These are phyloP conservation scores for Nitzschia palea DNA, from an alignment of 108 stramenopile species.

Conservation along the genomic window DNA sequence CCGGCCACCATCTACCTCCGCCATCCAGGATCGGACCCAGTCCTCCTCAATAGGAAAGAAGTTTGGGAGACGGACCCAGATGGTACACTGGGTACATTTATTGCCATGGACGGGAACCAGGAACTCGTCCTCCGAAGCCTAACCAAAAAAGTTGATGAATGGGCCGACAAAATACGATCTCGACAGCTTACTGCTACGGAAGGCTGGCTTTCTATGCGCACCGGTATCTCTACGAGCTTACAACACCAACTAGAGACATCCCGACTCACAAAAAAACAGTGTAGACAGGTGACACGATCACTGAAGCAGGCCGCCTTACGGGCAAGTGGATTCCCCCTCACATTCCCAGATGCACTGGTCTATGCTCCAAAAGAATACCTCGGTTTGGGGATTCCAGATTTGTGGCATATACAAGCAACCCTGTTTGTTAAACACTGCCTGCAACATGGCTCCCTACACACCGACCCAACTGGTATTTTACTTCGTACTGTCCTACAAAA, in stretches of 20 bases:
- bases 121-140: not conserved
- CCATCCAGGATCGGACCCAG: not conserved
- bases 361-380: not conserved
- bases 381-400: not conserved
- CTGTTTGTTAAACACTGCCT: not conserved
- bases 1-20: not conserved
- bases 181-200: not conserved
- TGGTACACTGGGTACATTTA: not conserved
- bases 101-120: constrained; percentile 4
- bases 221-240: not conserved
- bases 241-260: not conserved
- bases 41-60: not conserved
- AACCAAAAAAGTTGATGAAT: not conserved
- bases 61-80: not conserved
- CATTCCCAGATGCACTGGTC: not conserved
- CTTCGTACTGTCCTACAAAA: not conserved
- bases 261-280: not conserved
- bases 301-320: not conserved
- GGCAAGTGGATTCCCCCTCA: not conserved
- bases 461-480: not conserved
- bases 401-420: not conserved
- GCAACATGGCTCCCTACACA: not conserved
- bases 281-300: not conserved
- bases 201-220: not conserved
- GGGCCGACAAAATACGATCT: not conserved